Conservation (phyloP, 2,329 filamentous ascomycete genomes). For the Claviceps sp. region DNA sequence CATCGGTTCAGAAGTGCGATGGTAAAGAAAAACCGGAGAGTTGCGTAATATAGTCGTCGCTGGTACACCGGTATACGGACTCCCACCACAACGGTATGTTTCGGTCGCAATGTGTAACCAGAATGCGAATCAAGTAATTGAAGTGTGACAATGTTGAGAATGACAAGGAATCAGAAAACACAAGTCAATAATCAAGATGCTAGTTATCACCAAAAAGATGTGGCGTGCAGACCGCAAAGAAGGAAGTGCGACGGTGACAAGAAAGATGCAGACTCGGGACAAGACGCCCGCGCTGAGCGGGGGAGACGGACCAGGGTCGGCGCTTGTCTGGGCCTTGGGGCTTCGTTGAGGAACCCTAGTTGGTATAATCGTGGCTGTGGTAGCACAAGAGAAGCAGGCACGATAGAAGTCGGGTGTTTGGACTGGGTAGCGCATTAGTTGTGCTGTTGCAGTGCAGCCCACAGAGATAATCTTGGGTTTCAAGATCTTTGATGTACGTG, state of each 20-base stretch:
- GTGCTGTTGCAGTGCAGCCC: not conserved
- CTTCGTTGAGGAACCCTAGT: not conserved
- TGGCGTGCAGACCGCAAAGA: constrained; percentile 1
- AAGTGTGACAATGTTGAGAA: constrained; percentile 6
- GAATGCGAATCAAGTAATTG: constrained; percentile 1
- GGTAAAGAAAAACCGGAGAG: not conserved
- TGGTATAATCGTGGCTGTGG: constrained; percentile 1
- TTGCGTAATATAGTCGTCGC: not conserved
- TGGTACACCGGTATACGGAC: not conserved
- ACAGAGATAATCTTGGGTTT: not conserved
- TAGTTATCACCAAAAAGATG: constrained; percentile 1
- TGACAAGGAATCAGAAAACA: constrained; percentile 9
- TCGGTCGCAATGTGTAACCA: constrained; percentile 14
- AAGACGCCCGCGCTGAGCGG: constrained; percentile 2
- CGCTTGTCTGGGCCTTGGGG: constrained; percentile 3
- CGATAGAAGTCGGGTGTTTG: not conserved
- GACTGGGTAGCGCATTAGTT: too few relatives aligned
- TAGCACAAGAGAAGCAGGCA: constrained; percentile 1
- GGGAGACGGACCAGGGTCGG: constrained; percentile 4
- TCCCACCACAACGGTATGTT: constrained; percentile 15
- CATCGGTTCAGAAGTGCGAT: not conserved
- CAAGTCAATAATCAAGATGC: not conserved
- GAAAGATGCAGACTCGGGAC: constrained; percentile 1
- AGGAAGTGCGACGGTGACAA: constrained; percentile 1
- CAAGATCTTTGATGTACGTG: not conserved